Evolutionary conservation across 257 asterid species (phyloP).

Genomic region (Capsicum rhomboideum): DNA sequence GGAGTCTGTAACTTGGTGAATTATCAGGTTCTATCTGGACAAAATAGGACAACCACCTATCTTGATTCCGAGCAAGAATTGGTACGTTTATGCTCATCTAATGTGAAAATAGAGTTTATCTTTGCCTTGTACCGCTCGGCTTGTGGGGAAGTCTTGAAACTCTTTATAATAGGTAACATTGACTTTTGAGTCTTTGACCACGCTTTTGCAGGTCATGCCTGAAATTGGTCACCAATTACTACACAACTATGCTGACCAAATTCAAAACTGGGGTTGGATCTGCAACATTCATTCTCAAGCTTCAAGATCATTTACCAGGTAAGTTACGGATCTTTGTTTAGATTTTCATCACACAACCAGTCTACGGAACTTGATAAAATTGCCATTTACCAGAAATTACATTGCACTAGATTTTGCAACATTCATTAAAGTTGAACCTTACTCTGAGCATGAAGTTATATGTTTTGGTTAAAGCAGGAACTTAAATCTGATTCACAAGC

Average conservation of each 20-base stretch:
- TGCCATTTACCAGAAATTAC: not conserved
- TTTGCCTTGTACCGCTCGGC: not conserved
- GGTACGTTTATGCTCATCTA: conserved; percentile 30
- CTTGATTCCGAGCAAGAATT: conserved; percentile 72
- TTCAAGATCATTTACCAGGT: conserved; percentile 65
- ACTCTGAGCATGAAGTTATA: not conserved
- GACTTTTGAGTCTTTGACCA: conserved; percentile 5
- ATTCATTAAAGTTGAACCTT: not conserved
- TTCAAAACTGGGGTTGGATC: conserved; percentile 92
- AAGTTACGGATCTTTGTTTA: not conserved
- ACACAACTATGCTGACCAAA: conserved; percentile 69
- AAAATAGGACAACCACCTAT: conserved; percentile 53
- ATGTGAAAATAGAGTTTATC: conserved; percentile 3
- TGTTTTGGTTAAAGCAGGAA: conserved; percentile 40
- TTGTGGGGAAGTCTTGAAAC: not conserved
- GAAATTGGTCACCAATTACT: conserved; percentile 86
- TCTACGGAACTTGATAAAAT: not conserved
- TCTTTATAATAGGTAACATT: not conserved
- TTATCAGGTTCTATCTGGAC: conserved; percentile 75
- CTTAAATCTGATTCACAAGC: conserved; percentile 60
- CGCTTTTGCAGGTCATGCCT: conserved; percentile 55
- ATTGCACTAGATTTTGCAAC: not conserved
- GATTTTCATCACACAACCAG: not conserved
- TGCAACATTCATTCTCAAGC: conserved; percentile 62
- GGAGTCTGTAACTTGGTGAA: not conserved